These are phyloP conservation scores for Taiozyma sp. DNA, from an alignment of 1,139 yeast genomes.

Conservation along the genomic window DNA sequence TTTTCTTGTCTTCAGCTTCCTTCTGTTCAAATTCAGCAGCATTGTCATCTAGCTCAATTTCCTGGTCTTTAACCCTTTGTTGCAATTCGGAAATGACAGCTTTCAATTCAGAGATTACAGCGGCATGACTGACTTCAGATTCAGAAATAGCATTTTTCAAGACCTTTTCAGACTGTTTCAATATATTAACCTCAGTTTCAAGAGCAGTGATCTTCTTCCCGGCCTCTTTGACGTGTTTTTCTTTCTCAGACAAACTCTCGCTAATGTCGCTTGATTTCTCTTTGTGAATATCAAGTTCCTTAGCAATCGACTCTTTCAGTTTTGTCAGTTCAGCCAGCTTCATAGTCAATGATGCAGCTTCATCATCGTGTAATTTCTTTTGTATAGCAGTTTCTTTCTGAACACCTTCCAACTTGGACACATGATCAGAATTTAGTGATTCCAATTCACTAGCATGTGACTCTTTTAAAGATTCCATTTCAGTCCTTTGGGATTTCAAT, in stretches of 20 bases:
- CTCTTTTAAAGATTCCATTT: background rate
- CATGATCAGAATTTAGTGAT: background rate
- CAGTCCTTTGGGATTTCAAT: conserved; percentile 4
- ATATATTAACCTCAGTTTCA: background rate
- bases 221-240: background rate
- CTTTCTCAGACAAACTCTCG: background rate
- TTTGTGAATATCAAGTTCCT: background rate
- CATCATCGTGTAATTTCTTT: background rate
- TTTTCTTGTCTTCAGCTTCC: conserved; percentile 14
- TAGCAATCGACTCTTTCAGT: background rate
- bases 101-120: conserved; percentile 1
- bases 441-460: background rate
- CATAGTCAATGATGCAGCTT: background rate
- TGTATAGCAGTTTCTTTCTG: background rate
- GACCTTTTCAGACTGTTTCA: background rate
- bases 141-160: conserved; percentile 2
- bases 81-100: background rate
- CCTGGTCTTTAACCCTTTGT: conserved; percentile 6
- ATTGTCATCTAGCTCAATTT: conserved; percentile 19
- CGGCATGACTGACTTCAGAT: conserved; percentile 1
- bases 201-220: background rate
- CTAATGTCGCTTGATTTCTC: background rate
- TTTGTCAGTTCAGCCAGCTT: background rate
- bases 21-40: conserved; percentile 18
- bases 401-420: background rate